Base-by-base conservation (phyloP, 2,329 filamentous ascomycete species). In the Leptosphaerulina australis region DNA sequence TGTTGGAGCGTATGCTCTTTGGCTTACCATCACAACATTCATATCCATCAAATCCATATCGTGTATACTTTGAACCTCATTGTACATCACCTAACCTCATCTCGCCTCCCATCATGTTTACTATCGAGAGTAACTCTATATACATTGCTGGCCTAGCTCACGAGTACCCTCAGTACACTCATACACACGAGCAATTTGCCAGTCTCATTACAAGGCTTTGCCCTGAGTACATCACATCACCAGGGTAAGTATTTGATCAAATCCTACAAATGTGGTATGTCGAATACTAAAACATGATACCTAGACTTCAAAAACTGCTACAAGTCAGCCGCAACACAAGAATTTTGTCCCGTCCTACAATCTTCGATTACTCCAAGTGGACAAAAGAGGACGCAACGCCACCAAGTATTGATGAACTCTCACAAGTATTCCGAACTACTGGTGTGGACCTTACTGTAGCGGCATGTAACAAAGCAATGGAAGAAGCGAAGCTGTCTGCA, bases 401-500 rank as follows among this genome's bases (percentile, higher is more conserved):
- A 14, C 58, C 57, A 28, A 29, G 26, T 41, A 56, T 69, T 31
- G 50, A 64, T 2, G 61, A 69, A 10, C 51, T 72, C 3, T 68
- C 68, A 3, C 41, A 46, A 0, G 39, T 59, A 0, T 74, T 70
- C 30, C 65, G 64, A 4, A 57, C 59, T 11, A 48, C 53, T 4
- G 72, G 71, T 2, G 66, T 72, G 0, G 49, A 64, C 3, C 57
- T 75, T 10, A 60, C 71, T 0, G 57, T 60, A 1, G 44, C 57
- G 2, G 73, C 73, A 2, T 72, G 69, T 30, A 56, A 58, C 3
- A 67, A 67, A 24, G 72, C 71, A 3, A 54, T 75, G 26, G 20
- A 41, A 1, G 72, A 75, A 45, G 66, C 66, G 22, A 44, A 53
- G 1, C 18, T 64, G 3, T 25, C 28, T 10, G 38, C 59, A 4